phyloP scores from a whole-genome alignment of 1,284 basidiomycete genomes.

The Rhodofomes roseus region DNA sequence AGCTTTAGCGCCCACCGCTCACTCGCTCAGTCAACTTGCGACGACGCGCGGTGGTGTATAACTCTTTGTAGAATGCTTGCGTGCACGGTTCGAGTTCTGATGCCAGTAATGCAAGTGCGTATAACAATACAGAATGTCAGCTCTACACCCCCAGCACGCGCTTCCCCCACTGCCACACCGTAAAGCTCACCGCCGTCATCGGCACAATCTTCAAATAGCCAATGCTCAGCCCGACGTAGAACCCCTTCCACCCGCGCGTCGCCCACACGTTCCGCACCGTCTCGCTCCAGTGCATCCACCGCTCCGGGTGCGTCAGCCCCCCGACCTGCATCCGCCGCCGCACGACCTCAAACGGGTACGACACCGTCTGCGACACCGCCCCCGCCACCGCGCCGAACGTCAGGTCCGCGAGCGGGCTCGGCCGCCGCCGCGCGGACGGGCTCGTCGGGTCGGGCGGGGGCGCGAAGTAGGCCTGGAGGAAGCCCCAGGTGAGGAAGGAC shows the following conservation, averaged over 20 bases:
- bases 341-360: conserved; percentile 96
- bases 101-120: not conserved
- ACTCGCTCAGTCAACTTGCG: too few species aligned
- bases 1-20: too few species aligned
- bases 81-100: not conserved
- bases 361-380: conserved; percentile 83
- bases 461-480: conserved; percentile 66
- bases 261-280: conserved; percentile 70
- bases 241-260: conserved; percentile 78
- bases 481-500: conserved; percentile 92
- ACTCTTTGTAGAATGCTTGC: too few species aligned
- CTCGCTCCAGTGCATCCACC: conserved; percentile 80
- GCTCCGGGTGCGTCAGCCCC: conserved; percentile 73
- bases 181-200: conserved; percentile 86
- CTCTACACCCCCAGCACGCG: conserved; percentile 44
- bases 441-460: conserved; percentile 31
- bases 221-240: conserved; percentile 91
- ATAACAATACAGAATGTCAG: not conserved
- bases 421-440: conserved; percentile 28
- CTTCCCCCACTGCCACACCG: conserved; percentile 76
- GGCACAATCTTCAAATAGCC: conserved; percentile 97
- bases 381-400: conserved; percentile 90
- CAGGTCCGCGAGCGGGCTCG: conserved; percentile 56
- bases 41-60: too few species aligned
- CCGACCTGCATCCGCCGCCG: conserved; percentile 96